Evolutionary conservation across 129 eudicot genomes (phyloP).

Genomic region (Flaveria bidentis): DNA sequence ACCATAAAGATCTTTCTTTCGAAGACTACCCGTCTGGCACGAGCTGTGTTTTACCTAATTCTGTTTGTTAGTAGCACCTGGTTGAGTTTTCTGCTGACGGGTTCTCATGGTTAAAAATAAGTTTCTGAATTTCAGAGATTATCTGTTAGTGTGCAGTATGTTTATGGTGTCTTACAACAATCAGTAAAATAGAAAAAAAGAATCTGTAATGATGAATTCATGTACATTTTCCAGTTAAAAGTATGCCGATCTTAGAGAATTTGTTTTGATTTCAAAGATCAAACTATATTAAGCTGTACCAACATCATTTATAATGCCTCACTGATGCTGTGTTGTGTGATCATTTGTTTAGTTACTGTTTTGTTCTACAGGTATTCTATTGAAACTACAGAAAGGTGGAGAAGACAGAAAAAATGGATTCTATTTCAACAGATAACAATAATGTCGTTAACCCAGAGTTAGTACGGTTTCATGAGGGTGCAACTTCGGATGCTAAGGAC

Average conservation of each 20-base stretch:
- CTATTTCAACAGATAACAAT: conserved; percentile 15
- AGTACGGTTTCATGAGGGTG: conserved; percentile 38
- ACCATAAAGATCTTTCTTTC: no score
- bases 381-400: background rate
- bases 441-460: conserved; percentile 46
- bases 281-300: background rate
- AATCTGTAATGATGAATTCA: conserved; percentile 3
- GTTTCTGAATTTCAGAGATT: no score
- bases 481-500: conserved; percentile 43
- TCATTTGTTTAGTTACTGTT: background rate
- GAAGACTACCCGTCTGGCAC: no score
- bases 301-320: background rate
- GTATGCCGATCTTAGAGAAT: background rate
- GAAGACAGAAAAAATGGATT: conserved; percentile 38
- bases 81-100: no score
- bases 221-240: background rate
- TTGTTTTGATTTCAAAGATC: background rate
- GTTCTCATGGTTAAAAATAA: no score
- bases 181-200: background rate
- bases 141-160: no score
- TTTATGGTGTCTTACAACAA: background rate
- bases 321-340: no score
- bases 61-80: no score
- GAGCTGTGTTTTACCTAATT: no score
- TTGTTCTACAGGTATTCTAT: conserved; percentile 17